Conservation (phyloP, 441 rosid species). For the Aquilaria agallochum region DNA sequence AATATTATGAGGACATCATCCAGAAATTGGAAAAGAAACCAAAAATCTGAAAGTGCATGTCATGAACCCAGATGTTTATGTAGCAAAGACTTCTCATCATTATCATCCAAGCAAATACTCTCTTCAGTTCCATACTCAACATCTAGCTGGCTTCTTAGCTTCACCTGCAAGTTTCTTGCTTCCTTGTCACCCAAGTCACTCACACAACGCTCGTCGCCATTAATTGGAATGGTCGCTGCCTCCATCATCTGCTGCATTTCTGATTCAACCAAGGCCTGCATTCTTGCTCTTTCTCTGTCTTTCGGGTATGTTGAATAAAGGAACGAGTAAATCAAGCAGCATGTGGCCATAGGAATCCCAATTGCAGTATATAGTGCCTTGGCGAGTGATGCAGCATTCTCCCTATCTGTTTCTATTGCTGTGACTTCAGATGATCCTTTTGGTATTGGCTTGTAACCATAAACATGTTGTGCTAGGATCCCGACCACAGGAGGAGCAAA, state of each 20-base stretch:
- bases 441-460: conserved; percentile 52
- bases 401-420: conserved; percentile 39
- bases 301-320: conserved; percentile 54
- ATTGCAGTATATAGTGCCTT: conserved; percentile 59
- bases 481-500: conserved; percentile 74
- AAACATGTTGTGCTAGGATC: conserved; percentile 54
- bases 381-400: conserved; percentile 49
- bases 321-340: conserved; percentile 55
- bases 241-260: conserved; percentile 31
- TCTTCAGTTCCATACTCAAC: conserved; percentile 24
- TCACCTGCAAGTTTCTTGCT: conserved; percentile 7
- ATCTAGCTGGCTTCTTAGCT: conserved; percentile 19
- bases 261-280: conserved; percentile 53
- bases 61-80: conserved; percentile 9
- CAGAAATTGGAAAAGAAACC: too few species aligned
- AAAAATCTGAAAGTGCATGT: too few species aligned
- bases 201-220: too few species aligned
- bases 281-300: conserved; percentile 51
- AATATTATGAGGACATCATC: too few species aligned
- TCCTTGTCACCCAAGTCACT: neutral
- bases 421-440: conserved; percentile 31
- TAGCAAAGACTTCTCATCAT: conserved; percentile 45
- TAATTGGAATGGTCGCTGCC: too few species aligned
- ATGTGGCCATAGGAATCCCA: conserved; percentile 56
- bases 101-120: conserved; percentile 32